Evolutionary conservation across 352 stramenopile genomes (phyloP).

Genomic region (Phytopythium helicoides): DNA sequence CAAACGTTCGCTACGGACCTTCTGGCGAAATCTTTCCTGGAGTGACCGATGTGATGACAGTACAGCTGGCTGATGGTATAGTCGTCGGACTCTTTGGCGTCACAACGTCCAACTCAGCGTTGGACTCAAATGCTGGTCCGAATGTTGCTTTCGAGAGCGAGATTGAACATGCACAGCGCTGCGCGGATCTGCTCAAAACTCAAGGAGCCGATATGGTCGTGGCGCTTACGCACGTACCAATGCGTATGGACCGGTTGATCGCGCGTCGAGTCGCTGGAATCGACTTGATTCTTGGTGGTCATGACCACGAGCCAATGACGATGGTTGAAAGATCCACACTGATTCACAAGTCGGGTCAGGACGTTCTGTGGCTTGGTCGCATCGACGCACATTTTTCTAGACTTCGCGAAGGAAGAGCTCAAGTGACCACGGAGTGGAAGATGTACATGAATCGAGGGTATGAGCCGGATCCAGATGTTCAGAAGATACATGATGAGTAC

Average conservation of each 20-base stretch:
- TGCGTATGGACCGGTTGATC: slow-evolving; percentile 71
- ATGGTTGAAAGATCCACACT: slow-evolving; percentile 77
- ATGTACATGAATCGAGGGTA: slow-evolving; percentile 6
- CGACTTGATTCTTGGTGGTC: slow-evolving; percentile 86
- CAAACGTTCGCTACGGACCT: slow-evolving; percentile 65
- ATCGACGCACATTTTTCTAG: slow-evolving; percentile 1
- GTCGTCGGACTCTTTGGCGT: slow-evolving; percentile 73
- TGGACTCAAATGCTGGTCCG: slow-evolving; percentile 16
- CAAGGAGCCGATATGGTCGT: slow-evolving; percentile 81
- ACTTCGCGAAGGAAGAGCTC: slow-evolving; percentile 54
- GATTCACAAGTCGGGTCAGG: slow-evolving; percentile 90
- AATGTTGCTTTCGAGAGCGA: neutral
- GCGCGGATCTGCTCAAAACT: slow-evolving; percentile 53
- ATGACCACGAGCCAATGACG: slow-evolving; percentile 91
- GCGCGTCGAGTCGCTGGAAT: slow-evolving; percentile 63
- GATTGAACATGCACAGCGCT: slow-evolving; percentile 19
- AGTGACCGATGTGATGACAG: slow-evolving; percentile 42
- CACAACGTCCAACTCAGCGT: slow-evolving; percentile 18
- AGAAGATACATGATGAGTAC: neutral
- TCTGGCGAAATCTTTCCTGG: slow-evolving; percentile 28
- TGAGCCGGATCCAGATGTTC: neutral
- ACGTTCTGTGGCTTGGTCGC: slow-evolving; percentile 84
- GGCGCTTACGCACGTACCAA: slow-evolving; percentile 80
- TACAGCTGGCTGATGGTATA: slow-evolving; percentile 38
- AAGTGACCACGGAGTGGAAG: slow-evolving; percentile 45